phyloP scores from a whole-genome alignment of 495 filamentous ascomycete species.

The Penicillium macrosclerotiorum region DNA sequence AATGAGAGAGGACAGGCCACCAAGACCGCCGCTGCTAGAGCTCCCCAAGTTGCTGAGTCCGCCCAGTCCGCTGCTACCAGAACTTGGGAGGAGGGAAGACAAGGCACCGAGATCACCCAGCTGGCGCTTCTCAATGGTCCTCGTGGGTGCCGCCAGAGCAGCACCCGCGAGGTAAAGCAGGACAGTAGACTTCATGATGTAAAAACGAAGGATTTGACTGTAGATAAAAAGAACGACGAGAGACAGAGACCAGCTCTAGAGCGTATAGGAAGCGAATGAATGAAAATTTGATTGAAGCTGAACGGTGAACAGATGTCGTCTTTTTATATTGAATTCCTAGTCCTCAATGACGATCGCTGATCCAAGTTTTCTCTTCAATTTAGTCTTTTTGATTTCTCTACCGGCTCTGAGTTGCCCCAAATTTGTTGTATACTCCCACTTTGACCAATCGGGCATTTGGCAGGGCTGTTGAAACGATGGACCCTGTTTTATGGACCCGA shows the following conservation, averaged over 20 bases:
- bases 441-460: conserved; percentile 7
- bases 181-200: conserved; percentile 25
- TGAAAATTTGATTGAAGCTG: not conserved
- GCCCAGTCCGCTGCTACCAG: conserved; percentile 3
- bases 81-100: conserved; percentile 1
- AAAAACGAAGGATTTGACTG: not conserved
- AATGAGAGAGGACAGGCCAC: conserved; percentile 2
- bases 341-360: too few relatives aligned
- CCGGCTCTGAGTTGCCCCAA: not conserved
- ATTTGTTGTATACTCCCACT: not conserved
- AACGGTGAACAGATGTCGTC: too few relatives aligned
- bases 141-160: conserved; percentile 27
- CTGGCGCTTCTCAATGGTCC: conserved; percentile 21
- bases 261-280: not conserved
- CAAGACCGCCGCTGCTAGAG: too few relatives aligned
- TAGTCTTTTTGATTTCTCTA: too few relatives aligned
- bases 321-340: too few relatives aligned
- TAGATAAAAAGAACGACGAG: too few relatives aligned
- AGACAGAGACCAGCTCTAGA: conserved; percentile 21
- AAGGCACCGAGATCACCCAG: conserved; percentile 9
- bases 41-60: conserved; percentile 4
- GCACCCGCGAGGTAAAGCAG: conserved; percentile 20
- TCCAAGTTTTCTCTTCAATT: not conserved
- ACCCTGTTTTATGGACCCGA: conserved; percentile 16
- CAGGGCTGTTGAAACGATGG: conserved; percentile 12